Percentiles rank a stretch among this genome's conserved stretches.
These are phyloP conservation scores for Sporodiniella umbellata DNA, from an alignment of 371 early-diverging fungal genomes.

Conservation along the genomic window DNA sequence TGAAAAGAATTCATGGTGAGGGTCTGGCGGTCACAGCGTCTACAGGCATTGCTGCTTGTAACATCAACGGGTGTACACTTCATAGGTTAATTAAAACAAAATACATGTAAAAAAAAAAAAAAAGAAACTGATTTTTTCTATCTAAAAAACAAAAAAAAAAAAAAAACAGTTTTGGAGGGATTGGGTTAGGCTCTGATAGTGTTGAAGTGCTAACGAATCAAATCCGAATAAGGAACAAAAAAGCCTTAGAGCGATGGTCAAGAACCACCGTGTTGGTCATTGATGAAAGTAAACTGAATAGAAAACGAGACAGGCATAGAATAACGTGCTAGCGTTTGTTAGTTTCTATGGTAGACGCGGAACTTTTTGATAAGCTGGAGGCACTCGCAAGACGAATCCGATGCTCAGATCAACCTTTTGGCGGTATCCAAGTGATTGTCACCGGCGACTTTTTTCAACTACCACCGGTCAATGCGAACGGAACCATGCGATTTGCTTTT, in stretches of 20 bases:
- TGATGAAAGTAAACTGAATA: conserved; percentile 70
- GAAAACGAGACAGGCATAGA: neutral
- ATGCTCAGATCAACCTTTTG: conserved; percentile 68
- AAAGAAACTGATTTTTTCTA: neutral
- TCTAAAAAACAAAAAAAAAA: too few relatives aligned
- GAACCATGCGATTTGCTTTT: conserved; percentile 64
- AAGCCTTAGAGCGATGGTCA: conserved; percentile 61
- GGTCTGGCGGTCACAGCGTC: conserved; percentile 81
- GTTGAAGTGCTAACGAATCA: conserved; percentile 44
- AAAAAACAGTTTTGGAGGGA: conserved; percentile 65
- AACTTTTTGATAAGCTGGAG: conserved; percentile 83
- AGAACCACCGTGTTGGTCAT: conserved; percentile 71
- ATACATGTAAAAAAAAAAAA: too few relatives aligned
- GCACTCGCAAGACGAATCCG: conserved; percentile 56
- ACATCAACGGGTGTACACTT: conserved; percentile 81
- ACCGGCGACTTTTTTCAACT: conserved; percentile 94
- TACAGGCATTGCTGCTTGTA: conserved; percentile 88
- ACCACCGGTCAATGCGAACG: conserved; percentile 73
- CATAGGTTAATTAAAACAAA: conserved; percentile 44
- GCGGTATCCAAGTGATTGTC: conserved; percentile 87
- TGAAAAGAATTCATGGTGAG: conserved; percentile 31
- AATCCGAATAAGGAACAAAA: conserved; percentile 27
- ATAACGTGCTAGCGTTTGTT: neutral
- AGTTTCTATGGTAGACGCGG: conserved; percentile 92
- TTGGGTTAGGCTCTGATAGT: conserved; percentile 66